phyloP scores from a whole-genome alignment of 768 basidiomycete genomes.

The Ramaria sp. region DNA sequence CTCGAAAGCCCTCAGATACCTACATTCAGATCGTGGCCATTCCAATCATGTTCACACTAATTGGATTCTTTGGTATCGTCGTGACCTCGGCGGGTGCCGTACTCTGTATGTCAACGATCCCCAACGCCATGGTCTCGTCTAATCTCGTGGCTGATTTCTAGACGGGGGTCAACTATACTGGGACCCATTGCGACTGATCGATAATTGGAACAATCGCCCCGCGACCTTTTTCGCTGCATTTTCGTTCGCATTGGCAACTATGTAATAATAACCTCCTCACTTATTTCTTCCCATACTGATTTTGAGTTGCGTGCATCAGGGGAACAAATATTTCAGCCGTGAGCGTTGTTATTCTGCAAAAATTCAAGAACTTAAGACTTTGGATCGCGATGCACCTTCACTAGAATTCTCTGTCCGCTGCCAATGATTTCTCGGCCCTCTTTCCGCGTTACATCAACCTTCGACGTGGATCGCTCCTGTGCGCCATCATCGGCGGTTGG shows the following conservation, averaged over 20 bases:
- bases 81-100: conserved; percentile 67
- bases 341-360: neutral
- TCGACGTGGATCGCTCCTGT: conserved; percentile 66
- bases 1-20: conserved; percentile 9
- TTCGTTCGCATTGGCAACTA: conserved; percentile 60
- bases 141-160: neutral
- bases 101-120: conserved; percentile 28
- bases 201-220: conserved; percentile 76
- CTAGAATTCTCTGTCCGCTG: conserved; percentile 57
- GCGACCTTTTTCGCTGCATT: conserved; percentile 78
- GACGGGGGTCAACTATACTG: conserved; percentile 47
- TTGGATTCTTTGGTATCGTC: conserved; percentile 70
- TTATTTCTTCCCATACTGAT: neutral
- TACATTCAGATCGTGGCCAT: conserved; percentile 44
- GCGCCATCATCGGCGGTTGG: conserved; percentile 79
- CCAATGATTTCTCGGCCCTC: conserved; percentile 76
- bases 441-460: conserved; percentile 75
- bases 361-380: neutral
- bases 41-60: conserved; percentile 64
- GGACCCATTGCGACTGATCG: conserved; percentile 70
- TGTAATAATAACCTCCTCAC: conserved; percentile 41
- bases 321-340: conserved; percentile 53
- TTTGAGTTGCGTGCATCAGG: conserved; percentile 19
- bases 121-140: neutral
- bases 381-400: neutral